Percentiles rank a stretch among this genome's conserved stretches.
Conservation (phyloP, 2,329 filamentous ascomycete genomes). For the Sporothrix pallida region DNA sequence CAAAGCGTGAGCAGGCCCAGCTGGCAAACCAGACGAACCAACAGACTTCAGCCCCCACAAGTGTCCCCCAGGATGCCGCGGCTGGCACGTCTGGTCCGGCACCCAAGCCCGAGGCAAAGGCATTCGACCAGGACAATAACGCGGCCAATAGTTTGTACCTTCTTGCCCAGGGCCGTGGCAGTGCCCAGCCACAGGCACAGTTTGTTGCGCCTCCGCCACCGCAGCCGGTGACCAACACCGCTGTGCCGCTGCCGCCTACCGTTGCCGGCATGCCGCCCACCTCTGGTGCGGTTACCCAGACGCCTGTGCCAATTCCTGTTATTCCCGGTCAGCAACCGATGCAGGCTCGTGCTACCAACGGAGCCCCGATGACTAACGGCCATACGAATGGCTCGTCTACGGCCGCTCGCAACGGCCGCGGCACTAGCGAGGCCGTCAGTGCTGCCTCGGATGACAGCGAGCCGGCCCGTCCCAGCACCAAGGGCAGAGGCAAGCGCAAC, state of each 20-base stretch:
- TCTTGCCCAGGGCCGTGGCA: constrained; percentile 74
- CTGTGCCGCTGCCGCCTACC: constrained; percentile 34
- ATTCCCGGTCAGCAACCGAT: constrained; percentile 39
- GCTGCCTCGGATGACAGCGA: constrained; percentile 76
- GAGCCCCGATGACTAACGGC: constrained; percentile 60
- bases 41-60: constrained; percentile 41
- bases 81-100: constrained; percentile 46
- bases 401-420: constrained; percentile 53
- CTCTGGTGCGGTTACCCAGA: not conserved
- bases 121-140: constrained; percentile 89
- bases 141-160: constrained; percentile 93
- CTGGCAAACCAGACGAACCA: constrained; percentile 45
- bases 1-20: constrained; percentile 60
- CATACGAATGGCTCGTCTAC: constrained; percentile 1
- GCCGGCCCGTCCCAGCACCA: constrained; percentile 67
- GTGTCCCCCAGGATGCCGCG: constrained; percentile 52
- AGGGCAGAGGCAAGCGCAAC: constrained; percentile 73
- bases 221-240: constrained; percentile 57
- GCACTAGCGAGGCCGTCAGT: constrained; percentile 70
- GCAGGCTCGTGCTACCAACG: constrained; percentile 45
- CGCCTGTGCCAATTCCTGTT: constrained; percentile 34
- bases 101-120: constrained; percentile 57
- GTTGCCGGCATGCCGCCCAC: not conserved
- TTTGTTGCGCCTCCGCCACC: constrained; percentile 53
- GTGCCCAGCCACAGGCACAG: constrained; percentile 56